Evolutionary conservation across 305 asterid species (phyloP).

Genomic region (Plantago coronopus): DNA sequence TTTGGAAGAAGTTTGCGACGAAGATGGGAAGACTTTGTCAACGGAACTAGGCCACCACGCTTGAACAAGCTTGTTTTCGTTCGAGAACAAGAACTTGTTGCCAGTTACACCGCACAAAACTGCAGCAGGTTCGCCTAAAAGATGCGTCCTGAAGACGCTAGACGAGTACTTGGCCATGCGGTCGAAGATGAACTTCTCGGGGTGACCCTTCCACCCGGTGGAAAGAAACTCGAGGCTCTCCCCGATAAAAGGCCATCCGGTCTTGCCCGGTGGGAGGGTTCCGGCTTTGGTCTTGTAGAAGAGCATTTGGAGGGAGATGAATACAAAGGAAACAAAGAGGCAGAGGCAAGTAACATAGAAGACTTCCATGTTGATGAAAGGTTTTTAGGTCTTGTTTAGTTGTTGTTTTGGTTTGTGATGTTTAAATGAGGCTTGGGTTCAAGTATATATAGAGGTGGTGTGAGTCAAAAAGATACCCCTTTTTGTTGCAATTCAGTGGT

Average conservation of each 20-base stretch:
- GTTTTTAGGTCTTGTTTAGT: not conserved
- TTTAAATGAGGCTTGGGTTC: not conserved
- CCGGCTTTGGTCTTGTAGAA: constrained; percentile 26
- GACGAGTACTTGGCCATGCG: constrained; percentile 51
- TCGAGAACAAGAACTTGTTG: constrained; percentile 33
- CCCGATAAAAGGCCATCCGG: constrained; percentile 68
- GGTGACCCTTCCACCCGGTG: constrained; percentile 69
- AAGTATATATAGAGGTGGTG: not conserved
- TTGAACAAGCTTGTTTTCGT: constrained; percentile 12
- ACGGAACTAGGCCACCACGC: constrained; percentile 5
- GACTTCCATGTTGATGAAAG: constrained; percentile 27
- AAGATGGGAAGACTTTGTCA: constrained; percentile 2
- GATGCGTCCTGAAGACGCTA: constrained; percentile 51
- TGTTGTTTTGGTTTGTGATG: not conserved
- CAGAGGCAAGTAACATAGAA: constrained; percentile 30
- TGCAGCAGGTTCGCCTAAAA: constrained; percentile 45
- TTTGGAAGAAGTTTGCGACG: constrained; percentile 1
- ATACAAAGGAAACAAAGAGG: constrained; percentile 26
- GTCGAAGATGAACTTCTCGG: constrained; percentile 70
- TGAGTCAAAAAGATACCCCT: too few relatives aligned
- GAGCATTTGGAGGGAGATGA: constrained; percentile 31
- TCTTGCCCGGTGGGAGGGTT: constrained; percentile 58
- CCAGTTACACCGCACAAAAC: constrained; percentile 57
- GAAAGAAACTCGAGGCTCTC: constrained; percentile 69
- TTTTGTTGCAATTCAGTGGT: too few relatives aligned